These are phyloP conservation scores for Suillus decipiens DNA, from an alignment of 768 basidiomycete species.

Conservation along the genomic window DNA sequence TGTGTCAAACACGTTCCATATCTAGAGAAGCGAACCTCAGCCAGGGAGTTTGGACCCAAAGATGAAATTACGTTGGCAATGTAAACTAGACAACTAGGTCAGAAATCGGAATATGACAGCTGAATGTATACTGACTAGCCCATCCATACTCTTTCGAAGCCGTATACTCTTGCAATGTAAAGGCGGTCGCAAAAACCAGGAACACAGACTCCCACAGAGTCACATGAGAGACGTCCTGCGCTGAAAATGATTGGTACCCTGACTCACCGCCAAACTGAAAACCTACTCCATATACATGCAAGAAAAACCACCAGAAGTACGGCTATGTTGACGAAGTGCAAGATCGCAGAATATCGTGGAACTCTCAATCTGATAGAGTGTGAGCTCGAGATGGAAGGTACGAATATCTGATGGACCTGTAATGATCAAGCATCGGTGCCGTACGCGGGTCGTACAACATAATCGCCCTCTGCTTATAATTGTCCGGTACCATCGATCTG, in stretches of 20 bases:
- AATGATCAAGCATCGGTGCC: conserved; percentile 82
- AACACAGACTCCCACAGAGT: conserved; percentile 72
- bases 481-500: conserved; percentile 84
- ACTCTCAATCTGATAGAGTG: conserved; percentile 63
- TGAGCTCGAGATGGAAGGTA: conserved; percentile 8
- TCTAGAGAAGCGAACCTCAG: conserved; percentile 41
- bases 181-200: conserved; percentile 74
- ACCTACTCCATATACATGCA: conserved; percentile 72
- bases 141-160: conserved; percentile 86
- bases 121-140: conserved; percentile 61
- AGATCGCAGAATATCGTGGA: conserved; percentile 73
- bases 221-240: conserved; percentile 51
- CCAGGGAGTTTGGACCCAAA: conserved; percentile 7
- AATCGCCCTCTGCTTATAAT: conserved; percentile 80
- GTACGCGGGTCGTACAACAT: conserved; percentile 68
- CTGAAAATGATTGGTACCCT: conserved; percentile 37
- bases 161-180: conserved; percentile 86
- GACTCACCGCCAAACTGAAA: conserved; percentile 7
- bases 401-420: conserved; percentile 47
- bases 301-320: conserved; percentile 69
- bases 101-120: not conserved
- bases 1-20: conserved; percentile 92
- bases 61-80: conserved; percentile 67
- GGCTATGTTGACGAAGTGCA: conserved; percentile 80
- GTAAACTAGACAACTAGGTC: conserved; percentile 53